Percentiles rank a stretch among this genome's conserved stretches.
Conservation (phyloP, 2,329 filamentous ascomycete species). For the Nannizziopsis arthrosporioides region DNA sequence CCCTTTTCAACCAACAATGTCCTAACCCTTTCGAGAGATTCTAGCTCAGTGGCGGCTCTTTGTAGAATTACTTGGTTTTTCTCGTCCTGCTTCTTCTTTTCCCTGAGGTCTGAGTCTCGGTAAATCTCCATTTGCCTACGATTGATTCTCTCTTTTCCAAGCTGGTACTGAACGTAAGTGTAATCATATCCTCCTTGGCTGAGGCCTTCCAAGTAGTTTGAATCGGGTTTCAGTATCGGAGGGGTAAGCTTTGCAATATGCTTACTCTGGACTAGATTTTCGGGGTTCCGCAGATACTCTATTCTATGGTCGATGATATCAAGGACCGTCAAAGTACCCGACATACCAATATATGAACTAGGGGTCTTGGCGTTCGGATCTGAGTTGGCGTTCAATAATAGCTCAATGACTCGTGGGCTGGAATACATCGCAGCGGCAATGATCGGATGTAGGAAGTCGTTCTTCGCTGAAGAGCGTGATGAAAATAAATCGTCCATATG, state of each 20-base stretch:
- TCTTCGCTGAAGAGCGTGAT: too few species aligned
- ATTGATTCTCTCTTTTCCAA: constrained; percentile 24
- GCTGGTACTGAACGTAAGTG: neutral
- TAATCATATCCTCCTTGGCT: constrained; percentile 6
- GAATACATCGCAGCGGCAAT: constrained; percentile 47
- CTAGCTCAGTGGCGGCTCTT: constrained; percentile 26
- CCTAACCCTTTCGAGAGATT: constrained; percentile 46
- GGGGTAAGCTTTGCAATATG: neutral
- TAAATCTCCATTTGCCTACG: constrained; percentile 19
- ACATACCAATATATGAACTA: constrained; percentile 22
- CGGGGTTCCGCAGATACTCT: neutral
- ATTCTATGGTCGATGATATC: constrained; percentile 8
- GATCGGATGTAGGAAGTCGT: constrained; percentile 51
- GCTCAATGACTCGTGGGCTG: constrained; percentile 42
- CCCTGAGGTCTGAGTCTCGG: neutral
- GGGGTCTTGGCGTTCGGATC: constrained; percentile 51
- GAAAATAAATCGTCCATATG: constrained; percentile 37
- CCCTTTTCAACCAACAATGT: constrained; percentile 43
- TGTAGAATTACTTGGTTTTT: constrained; percentile 17
- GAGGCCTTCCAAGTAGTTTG: constrained; percentile 4
- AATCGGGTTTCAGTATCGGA: constrained; percentile 5
- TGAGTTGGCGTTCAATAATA: constrained; percentile 52
- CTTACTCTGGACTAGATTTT: neutral
- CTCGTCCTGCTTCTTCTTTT: constrained; percentile 15
- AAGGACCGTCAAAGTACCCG: constrained; percentile 9